Evolutionary conservation across 192 early-diverging fungal species (phyloP).

Genomic region (Coemansia sp.): DNA sequence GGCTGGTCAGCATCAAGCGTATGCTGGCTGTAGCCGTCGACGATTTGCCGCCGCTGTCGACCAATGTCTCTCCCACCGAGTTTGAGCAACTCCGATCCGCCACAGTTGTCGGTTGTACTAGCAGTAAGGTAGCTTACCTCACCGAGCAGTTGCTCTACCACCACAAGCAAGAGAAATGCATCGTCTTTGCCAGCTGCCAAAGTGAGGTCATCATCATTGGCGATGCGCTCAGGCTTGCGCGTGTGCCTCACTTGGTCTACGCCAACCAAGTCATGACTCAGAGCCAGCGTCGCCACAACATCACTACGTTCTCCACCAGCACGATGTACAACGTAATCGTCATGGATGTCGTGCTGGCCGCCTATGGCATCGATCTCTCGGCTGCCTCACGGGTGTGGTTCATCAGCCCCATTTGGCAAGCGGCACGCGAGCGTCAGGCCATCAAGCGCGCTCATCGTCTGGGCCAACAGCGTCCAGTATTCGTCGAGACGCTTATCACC

Average conservation of each 20-base stretch:
- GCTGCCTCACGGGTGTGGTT: slow-evolving; percentile 75
- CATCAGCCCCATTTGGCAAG: slow-evolving; percentile 74
- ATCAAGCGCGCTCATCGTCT: slow-evolving; percentile 87
- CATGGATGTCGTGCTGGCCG: slow-evolving; percentile 59
- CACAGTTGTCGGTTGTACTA: slow-evolving; percentile 13
- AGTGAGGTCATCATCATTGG: slow-evolving; percentile 28
- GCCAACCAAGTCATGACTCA: slow-evolving; percentile 44
- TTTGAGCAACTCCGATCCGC: slow-evolving; percentile 32
- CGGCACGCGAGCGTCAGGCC: slow-evolving; percentile 76
- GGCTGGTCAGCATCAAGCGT: slow-evolving; percentile 12
- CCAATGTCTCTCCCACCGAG: slow-evolving; percentile 39
- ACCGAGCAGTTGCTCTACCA: slow-evolving; percentile 27
- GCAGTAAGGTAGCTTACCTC: slow-evolving; percentile 47
- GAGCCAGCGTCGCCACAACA: slow-evolving; percentile 50
- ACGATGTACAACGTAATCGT: slow-evolving; percentile 48
- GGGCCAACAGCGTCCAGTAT: slow-evolving; percentile 62
- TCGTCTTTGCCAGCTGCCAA: slow-evolving; percentile 45
- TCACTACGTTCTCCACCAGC: slow-evolving; percentile 56
- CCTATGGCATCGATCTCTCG: slow-evolving; percentile 81
- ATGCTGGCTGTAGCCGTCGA: slow-evolving; percentile 29
- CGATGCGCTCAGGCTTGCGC: slow-evolving; percentile 44
- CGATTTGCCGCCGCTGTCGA: slow-evolving; percentile 32
- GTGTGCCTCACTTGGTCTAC: slow-evolving; percentile 46
- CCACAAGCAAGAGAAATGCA: slow-evolving; percentile 49
- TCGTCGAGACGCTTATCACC: slow-evolving; percentile 48